These are phyloP conservation scores for Hypoxylon sp. DNA, from an alignment of 2,329 filamentous ascomycete species.

Conservation along the genomic window DNA sequence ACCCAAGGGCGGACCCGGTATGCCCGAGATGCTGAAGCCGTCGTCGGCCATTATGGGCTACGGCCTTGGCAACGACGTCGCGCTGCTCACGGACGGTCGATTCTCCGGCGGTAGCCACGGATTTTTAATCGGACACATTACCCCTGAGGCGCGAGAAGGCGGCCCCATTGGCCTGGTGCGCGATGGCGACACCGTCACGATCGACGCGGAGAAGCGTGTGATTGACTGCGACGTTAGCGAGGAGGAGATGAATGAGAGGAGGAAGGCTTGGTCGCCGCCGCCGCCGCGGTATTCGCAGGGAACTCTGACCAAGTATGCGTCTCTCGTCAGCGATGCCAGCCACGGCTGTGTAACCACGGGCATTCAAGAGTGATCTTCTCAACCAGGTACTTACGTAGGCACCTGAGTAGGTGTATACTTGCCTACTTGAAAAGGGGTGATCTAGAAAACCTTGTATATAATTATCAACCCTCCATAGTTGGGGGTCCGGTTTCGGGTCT, in stretches of 20 bases:
- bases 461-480: constrained; percentile 16
- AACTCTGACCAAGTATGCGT: constrained; percentile 77
- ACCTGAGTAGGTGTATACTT: too few species aligned
- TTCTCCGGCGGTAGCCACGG: constrained; percentile 87
- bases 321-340: constrained; percentile 68
- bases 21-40: constrained; percentile 97
- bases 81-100: constrained; percentile 78
- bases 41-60: constrained; percentile 93
- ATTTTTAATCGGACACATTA: constrained; percentile 88
- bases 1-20: constrained; percentile 91
- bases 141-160: constrained; percentile 86
- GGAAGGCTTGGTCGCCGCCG: constrained; percentile 72
- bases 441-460: constrained; percentile 32
- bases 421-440: background rate
- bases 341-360: constrained; percentile 66
- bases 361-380: background rate
- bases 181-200: constrained; percentile 83
- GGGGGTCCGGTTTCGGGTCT: constrained; percentile 21
- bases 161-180: constrained; percentile 86
- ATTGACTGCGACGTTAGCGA: constrained; percentile 75
- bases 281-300: constrained; percentile 69
- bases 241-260: constrained; percentile 70
- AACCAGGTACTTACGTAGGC: background rate
- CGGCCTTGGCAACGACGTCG: constrained; percentile 80
- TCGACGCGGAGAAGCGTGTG: constrained; percentile 81